These are phyloP conservation scores for Carpinus viminea DNA, from an alignment of 306 rosid species.

Conservation along the genomic window DNA sequence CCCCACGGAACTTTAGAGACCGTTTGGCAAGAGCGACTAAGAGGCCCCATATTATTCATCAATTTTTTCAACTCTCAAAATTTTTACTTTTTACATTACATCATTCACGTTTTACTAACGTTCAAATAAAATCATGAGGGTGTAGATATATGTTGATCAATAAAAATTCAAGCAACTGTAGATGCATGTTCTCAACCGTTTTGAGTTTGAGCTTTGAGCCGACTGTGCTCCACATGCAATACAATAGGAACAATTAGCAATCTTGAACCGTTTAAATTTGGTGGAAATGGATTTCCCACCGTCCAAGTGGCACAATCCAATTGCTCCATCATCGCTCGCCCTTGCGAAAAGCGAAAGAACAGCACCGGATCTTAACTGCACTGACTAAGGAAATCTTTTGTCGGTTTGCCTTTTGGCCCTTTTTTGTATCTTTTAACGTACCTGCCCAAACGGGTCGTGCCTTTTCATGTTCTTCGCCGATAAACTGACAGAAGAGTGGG, in stretches of 20 bases:
- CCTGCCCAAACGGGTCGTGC: constrained; percentile 38
- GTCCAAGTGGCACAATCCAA: not conserved
- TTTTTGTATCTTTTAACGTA: constrained; percentile 27
- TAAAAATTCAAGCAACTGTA: too few species aligned
- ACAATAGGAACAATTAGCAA: not conserved
- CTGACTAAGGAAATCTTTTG: constrained; percentile 37
- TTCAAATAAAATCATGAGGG: too few species aligned
- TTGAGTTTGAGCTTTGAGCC: too few species aligned
- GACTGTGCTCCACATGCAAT: too few species aligned
- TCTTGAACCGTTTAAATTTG: not conserved
- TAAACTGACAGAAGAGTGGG: not conserved
- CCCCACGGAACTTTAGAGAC: too few species aligned
- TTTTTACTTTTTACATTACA: too few species aligned
- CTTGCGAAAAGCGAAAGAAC: not conserved
- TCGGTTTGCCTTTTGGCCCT: constrained; percentile 33
- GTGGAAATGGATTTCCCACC: not conserved
- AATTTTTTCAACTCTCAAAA: too few species aligned
- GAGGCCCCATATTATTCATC: too few species aligned
- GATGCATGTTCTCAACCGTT: too few species aligned
- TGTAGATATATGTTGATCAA: too few species aligned
- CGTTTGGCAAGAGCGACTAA: too few species aligned
- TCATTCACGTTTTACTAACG: too few species aligned
- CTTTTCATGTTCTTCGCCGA: constrained; percentile 29
- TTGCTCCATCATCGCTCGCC: not conserved
- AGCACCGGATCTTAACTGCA: constrained; percentile 26